Percentiles rank a stretch among this genome's conserved stretches.
phyloP scores from a whole-genome alignment of 1,284 basidiomycete species.

The Serendipita sp. region DNA sequence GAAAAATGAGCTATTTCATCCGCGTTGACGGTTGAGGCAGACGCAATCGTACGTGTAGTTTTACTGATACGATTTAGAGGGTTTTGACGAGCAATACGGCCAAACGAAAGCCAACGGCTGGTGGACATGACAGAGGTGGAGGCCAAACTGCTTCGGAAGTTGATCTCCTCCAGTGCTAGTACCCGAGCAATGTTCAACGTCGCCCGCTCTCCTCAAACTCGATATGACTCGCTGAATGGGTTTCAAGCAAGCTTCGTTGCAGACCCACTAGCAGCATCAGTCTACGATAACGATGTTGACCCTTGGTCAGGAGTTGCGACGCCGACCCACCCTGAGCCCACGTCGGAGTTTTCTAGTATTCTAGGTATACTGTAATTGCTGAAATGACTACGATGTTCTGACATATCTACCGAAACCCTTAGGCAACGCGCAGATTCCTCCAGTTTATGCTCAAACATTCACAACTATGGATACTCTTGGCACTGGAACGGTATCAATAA shows the following conservation, averaged over 20 bases:
- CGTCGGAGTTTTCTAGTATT: conserved; percentile 49
- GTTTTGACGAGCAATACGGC: not conserved
- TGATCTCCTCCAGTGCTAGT: not conserved
- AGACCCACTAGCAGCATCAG: conserved; percentile 55
- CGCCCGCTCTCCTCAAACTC: not conserved
- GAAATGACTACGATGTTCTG: conserved; percentile 5
- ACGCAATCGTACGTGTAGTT: not conserved
- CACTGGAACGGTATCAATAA: conserved; percentile 64
- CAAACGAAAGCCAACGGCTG: not conserved
- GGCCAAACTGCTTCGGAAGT: not conserved
- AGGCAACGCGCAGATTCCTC: conserved; percentile 69
- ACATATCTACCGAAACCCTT: conserved; percentile 8
- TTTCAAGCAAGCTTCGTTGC: conserved; percentile 13
- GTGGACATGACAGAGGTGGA: not conserved
- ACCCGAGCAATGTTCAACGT: conserved; percentile 5
- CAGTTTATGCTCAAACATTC: conserved; percentile 61
- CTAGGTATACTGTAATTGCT: conserved; percentile 35
- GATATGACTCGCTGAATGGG: conserved; percentile 9
- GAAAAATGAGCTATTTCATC: conserved; percentile 90
- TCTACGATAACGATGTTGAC: conserved; percentile 64
- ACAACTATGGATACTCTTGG: conserved; percentile 50
- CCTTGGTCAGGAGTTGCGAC: conserved; percentile 76
- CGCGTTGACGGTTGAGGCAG: conserved; percentile 45
- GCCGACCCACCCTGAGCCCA: conserved; percentile 45
- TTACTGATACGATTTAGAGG: not conserved